These are phyloP conservation scores for Gautieria morchelliformis DNA, from an alignment of 768 basidiomycete genomes.

Conservation along the genomic window DNA sequence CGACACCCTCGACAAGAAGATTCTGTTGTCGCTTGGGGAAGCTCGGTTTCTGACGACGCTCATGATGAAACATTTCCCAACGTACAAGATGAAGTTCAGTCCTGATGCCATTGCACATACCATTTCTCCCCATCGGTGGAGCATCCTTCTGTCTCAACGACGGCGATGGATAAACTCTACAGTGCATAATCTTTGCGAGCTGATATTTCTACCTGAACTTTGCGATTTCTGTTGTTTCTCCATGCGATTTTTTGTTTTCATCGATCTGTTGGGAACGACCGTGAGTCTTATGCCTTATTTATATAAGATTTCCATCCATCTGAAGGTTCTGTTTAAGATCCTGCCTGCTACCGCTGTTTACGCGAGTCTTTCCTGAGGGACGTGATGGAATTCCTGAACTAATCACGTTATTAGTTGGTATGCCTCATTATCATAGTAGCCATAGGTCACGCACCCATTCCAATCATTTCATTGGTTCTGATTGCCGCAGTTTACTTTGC, in stretches of 20 bases:
- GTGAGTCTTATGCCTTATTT: constrained; percentile 26
- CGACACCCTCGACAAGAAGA: constrained; percentile 96
- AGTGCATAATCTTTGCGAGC: constrained; percentile 85
- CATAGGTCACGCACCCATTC: constrained; percentile 59
- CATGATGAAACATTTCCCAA: constrained; percentile 91
- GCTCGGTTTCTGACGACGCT: constrained; percentile 93
- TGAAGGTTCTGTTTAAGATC: constrained; percentile 36
- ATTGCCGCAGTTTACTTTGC: constrained; percentile 78
- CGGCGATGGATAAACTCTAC: constrained; percentile 98
- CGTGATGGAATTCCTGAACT: background rate
- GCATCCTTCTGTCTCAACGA: constrained; percentile 82
- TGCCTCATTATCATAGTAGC: constrained; percentile 82
- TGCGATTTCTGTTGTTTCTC: constrained; percentile 97
- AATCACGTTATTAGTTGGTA: constrained; percentile 39
- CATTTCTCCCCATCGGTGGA: constrained; percentile 84
- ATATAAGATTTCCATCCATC: background rate
- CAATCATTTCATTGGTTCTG: constrained; percentile 84
- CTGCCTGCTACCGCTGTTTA: constrained; percentile 86
- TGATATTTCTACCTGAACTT: constrained; percentile 77
- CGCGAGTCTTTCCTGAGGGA: constrained; percentile 35
- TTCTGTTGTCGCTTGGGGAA: constrained; percentile 87
- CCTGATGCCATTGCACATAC: constrained; percentile 83
- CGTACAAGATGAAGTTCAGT: constrained; percentile 90
- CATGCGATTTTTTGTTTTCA: constrained; percentile 90
- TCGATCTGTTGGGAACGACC: constrained; percentile 83